phyloP scores from a whole-genome alignment of 257 asterid species.

The Solanum virginianum region DNA sequence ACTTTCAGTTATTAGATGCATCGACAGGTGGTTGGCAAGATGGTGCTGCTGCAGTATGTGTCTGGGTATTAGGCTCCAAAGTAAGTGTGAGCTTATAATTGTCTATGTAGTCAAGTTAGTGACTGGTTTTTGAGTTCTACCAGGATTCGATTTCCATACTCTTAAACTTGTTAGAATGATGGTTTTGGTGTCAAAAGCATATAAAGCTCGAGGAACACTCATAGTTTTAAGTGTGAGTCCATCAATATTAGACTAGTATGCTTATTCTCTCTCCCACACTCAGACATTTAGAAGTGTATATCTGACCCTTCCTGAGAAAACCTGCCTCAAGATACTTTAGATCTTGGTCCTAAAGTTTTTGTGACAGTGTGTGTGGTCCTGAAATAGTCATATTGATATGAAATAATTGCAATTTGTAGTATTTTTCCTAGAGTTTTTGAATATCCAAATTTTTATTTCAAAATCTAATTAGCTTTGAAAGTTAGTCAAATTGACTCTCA shows the following conservation, averaged over 20 bases:
- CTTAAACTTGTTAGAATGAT: neutral
- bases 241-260: neutral
- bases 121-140: neutral
- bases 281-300: neutral
- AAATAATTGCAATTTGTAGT: too few species aligned
- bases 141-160: neutral
- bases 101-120: neutral
- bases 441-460: too few species aligned
- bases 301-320: neutral
- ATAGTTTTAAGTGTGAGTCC: neutral
- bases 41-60: constrained; percentile 93
- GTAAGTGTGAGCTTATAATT: constrained; percentile 27
- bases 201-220: neutral
- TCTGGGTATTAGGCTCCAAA: constrained; percentile 70
- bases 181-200: neutral
- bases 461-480: too few species aligned
- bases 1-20: constrained; percentile 4
- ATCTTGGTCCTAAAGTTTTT: neutral
- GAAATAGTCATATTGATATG: too few species aligned
- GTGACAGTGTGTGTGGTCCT: too few species aligned
- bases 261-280: neutral
- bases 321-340: neutral
- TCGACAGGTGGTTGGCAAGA: constrained; percentile 86
- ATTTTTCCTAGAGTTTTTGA: too few species aligned
- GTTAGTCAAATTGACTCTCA: too few species aligned